Evolutionary conservation across 192 early-diverging fungal genomes (phyloP), one percentile per base, ranked within the genome.

Genomic region (Umbelopsis sp.): DNA sequence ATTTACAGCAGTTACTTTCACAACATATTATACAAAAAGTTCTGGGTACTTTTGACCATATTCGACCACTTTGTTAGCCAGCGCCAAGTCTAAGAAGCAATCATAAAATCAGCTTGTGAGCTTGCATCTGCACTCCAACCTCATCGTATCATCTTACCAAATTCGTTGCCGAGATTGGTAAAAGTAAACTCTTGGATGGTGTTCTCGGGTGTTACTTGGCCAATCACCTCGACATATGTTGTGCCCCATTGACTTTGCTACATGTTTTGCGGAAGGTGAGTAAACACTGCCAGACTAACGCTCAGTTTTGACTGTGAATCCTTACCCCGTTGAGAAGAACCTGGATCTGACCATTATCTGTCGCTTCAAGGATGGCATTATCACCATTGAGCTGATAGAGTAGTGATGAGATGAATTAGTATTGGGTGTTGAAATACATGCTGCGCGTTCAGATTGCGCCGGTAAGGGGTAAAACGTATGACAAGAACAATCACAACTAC

Each of bases 171-270:
- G 24, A 80, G 36, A 43, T 80, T 72, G 31, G 47, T 68, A 1
- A 75, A 77, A 20, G 54, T 69, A 38, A 70, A 77, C 68, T 80
- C 81, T 50, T 66, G 65, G 20, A 82, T 47, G 24, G 66, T 62
- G 26, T 77, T 71, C 51, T 82, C 78, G 21, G 54, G 21, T 26
- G 50, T 52, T 21, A 82, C 70, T 49, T 76, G 78, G 7, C 81
- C 81, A 74, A 80, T 74, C 9, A 82, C 45, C 45, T 82, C 81
- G 12, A 82, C 73, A 65, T 51, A 76, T 2, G 53, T 12, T n/a
- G 70, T 59, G 25, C 44, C 71, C 71, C 70, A 73, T 59, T 66
- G 52, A 41, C 73, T 75, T 52, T 75, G 53, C 66, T 79, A 45
- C 21, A 43, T n/a, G n/a, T 22, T 41, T 41, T 36, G 44, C 21